Percentiles rank a stretch among this genome's conserved stretches.
phyloP scores from a whole-genome alignment of 352 stramenopile genomes.

The Nothophytophthora sp. region DNA sequence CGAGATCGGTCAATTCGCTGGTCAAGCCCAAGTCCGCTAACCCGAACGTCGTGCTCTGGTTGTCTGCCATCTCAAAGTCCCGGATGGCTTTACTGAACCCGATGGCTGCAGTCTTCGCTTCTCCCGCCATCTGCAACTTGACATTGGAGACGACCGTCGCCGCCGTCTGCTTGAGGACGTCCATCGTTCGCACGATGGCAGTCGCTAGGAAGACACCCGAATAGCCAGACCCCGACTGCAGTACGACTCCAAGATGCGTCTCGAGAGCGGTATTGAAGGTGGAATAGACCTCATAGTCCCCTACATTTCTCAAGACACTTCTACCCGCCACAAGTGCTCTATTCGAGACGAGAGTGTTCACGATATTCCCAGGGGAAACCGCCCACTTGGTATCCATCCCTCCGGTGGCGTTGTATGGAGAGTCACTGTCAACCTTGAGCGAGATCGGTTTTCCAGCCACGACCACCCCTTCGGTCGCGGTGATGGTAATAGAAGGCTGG shows the following conservation, averaged over 20 bases:
- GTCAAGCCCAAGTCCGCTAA: constrained; percentile 32
- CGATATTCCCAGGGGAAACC: constrained; percentile 6
- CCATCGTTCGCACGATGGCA: constrained; percentile 13
- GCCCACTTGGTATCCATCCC: constrained; percentile 19
- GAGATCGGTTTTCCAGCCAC: constrained; percentile 26
- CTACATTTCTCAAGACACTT: constrained; percentile 1
- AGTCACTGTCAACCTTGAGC: constrained; percentile 11
- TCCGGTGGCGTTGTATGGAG: constrained; percentile 7
- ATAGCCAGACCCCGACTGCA: constrained; percentile 10
- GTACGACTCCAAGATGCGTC: constrained; percentile 9
- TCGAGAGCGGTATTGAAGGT: constrained; percentile 7
- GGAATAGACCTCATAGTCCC: constrained; percentile 14
- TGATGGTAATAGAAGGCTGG: constrained; percentile 10
- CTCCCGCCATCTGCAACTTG: constrained; percentile 18
- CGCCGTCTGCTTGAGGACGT: constrained; percentile 16
- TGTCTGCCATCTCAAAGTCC: constrained; percentile 35
- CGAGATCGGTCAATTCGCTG: constrained; percentile 25
- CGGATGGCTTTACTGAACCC: constrained; percentile 15
- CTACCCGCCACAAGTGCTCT: not conserved
- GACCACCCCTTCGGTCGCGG: not conserved
- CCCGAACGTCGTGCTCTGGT: constrained; percentile 43
- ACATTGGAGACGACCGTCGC: constrained; percentile 8
- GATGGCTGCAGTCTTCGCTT: constrained; percentile 18
- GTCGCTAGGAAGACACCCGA: constrained; percentile 14
- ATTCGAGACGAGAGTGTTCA: constrained; percentile 5